These are phyloP conservation scores for Aspergillus uvarum DNA, from an alignment of 2,329 filamentous ascomycete species.

Conservation along the genomic window DNA sequence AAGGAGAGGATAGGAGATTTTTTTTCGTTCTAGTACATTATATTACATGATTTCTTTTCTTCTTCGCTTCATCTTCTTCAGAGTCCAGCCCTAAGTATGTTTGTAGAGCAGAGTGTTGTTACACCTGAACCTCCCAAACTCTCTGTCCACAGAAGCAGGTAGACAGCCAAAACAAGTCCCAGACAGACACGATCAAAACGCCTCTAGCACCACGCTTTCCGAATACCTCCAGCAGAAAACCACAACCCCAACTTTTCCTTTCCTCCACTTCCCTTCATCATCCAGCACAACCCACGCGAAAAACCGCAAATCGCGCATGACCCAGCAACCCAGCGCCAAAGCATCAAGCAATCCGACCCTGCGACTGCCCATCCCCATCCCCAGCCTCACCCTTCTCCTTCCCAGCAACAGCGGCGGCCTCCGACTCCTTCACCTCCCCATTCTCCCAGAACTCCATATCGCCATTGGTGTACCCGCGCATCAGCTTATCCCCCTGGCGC, in stretches of 20 bases:
- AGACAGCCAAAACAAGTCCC: neutral
- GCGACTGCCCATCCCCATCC: neutral
- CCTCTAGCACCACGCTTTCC: neutral
- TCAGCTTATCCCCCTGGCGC: slow-evolving; percentile 63
- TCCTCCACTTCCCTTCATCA: too few relatives aligned
- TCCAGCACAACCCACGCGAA: too few relatives aligned
- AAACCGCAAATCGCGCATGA: too few relatives aligned
- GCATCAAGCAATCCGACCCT: neutral
- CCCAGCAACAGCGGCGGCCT: neutral
- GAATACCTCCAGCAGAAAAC: too few relatives aligned
- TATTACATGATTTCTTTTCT: slow-evolving; percentile 6
- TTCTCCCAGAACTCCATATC: slow-evolving; percentile 93
- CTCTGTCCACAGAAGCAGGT: neutral
- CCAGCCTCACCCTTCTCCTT: neutral
- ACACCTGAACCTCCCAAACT: neutral
- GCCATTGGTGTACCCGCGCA: slow-evolving; percentile 76
- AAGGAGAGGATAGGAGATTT: slow-evolving; percentile 14
- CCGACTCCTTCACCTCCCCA: slow-evolving; percentile 46
- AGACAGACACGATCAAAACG: neutral
- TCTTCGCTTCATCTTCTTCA: neutral
- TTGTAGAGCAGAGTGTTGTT: neutral
- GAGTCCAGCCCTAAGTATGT: slow-evolving; percentile 21
- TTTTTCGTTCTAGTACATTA: neutral
- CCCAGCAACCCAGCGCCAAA: too few relatives aligned
- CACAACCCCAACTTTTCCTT: too few relatives aligned